Evolutionary conservation across 2,329 filamentous ascomycete genomes (phyloP), one percentile per base, ranked within the genome.

Genomic region (Epicoccum sorghinum): DNA sequence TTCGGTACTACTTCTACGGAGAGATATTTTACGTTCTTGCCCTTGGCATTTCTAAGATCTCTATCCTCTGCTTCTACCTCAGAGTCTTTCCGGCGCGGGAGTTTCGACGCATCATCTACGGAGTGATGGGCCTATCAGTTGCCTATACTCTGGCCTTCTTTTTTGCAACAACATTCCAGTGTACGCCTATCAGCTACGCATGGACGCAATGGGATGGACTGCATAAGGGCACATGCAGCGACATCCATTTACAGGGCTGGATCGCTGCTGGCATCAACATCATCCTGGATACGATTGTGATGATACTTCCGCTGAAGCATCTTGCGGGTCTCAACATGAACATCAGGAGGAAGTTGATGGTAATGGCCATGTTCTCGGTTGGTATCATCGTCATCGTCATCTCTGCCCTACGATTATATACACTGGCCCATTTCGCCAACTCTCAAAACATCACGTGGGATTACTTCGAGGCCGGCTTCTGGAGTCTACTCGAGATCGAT

Each of bases 141-240:
- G 62, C 58, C 6, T 73, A 71, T 47, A 65, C 57, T 2, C 39
- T 79, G 4, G 70, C 78, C 9, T 83, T 82, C 58, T 78, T 79
- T 61, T 77, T 82, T 56, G 71, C 82, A 27, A 70, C 80, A 36
- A 70, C 78, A 4, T 75, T 83, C 44, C 80, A 83, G 65, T 84
- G 82, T 62, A 66, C 61, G 12, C 82, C 82, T 2, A 70, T 82
- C 9, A 69, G 69, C 4, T 75, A 74, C 48, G 82, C 82, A 66
- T 85, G 82, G 82, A 62, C 52, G 1, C 64, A 69, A 43, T 70
- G 65, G 71, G 67, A 66, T 42, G 55, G 59, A 27, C 58, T 62
- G 13, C 55, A 70, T 41, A 4, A 52, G 14, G 71, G 69, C 12
- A 56, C 24, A 10, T 75, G 73, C 58, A 71, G 69, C 59, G 42